Base-by-base conservation (phyloP, 192 early-diverging fungal genomes). In the Phlyctochytrium arcticum region DNA sequence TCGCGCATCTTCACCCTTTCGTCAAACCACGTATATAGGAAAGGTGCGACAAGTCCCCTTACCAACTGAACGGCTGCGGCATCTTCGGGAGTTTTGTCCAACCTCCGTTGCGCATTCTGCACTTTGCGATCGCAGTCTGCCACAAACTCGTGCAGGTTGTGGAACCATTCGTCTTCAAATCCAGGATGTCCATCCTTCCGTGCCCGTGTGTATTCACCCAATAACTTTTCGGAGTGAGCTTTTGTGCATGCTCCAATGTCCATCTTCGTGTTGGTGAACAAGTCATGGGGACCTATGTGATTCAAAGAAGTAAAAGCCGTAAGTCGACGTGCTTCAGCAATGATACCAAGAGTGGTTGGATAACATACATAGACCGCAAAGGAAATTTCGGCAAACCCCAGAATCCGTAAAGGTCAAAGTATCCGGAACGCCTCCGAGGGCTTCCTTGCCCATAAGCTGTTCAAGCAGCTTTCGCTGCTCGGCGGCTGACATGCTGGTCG, bases 21-120 rank as follows among this genome's bases (percentile, higher is more conserved):
- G 4, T 9, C 3, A 29, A 8, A 2, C 2, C n/a, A 2, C 10
- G 27, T n/a, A 34, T 3, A n/a, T 12, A 17, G 8, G 15, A 36
- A 2, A 37, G 3, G 27, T 19, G 12, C n/a, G 12, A 2, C 5
- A 37, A 34, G 10, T 6, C 32, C 7, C 35, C 71, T 27, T 39
- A 68, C 71, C 62, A 69, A 27, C 24, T 74, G 35, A 21, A 61
- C 36, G 3, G 62, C 69, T 29, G 53, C 61, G 30, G 50, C 58
- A 31, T 81, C 80, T 56, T 79, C 80, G 3, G 75, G 75, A 19
- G 71, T 80, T 49, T 81, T 81, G 23, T 81, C 80, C 42, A 81
- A 51, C 27, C 78, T 55, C 48, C 73, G 68, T 61, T 80, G 74
- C 21, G 77, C 78, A 34, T 51, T 34, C 5, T 64, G 44, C 3